Evolutionary conservation across 805 yeast genomes (phyloP).

Genomic region (Komagataella mondaviorum): DNA sequence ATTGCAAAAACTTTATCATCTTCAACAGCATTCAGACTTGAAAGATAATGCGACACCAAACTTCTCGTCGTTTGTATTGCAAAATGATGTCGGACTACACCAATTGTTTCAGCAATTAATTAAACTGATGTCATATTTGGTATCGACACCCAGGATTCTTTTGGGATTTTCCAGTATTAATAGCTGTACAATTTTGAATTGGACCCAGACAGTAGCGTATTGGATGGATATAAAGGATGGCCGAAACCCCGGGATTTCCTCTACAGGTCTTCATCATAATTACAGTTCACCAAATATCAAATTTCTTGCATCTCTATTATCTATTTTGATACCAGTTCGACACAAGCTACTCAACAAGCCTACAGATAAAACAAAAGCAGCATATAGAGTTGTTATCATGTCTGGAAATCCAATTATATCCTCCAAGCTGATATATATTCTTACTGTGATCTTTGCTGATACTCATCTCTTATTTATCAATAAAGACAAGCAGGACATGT

Average conservation of each 20-base stretch:
- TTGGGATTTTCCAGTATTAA: constrained; percentile 25
- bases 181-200: constrained; percentile 24
- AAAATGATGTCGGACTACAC: constrained; percentile 28
- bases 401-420: constrained; percentile 46
- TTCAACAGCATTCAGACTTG: constrained; percentile 11
- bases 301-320: constrained; percentile 33
- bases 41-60: constrained; percentile 13
- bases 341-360: constrained; percentile 22
- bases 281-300: constrained; percentile 8
- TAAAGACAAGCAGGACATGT: constrained; percentile 1
- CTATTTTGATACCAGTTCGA: constrained; percentile 28
- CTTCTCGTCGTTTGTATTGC: constrained; percentile 25
- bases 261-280: constrained; percentile 1
- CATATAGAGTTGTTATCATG: constrained; percentile 33
- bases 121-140: constrained; percentile 22
- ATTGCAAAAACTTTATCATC: constrained; percentile 11
- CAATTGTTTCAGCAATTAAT: constrained; percentile 22
- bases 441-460: constrained; percentile 35
- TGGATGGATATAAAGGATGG: constrained; percentile 47
- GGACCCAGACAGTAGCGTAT: constrained; percentile 37
- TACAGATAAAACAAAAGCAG: constrained; percentile 10
- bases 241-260: constrained; percentile 1
- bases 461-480: constrained; percentile 8
- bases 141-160: constrained; percentile 32
- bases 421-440: constrained; percentile 35